Conservation (phyloP, 805 yeast genomes). For the Kregervanrija fluxuum region DNA sequence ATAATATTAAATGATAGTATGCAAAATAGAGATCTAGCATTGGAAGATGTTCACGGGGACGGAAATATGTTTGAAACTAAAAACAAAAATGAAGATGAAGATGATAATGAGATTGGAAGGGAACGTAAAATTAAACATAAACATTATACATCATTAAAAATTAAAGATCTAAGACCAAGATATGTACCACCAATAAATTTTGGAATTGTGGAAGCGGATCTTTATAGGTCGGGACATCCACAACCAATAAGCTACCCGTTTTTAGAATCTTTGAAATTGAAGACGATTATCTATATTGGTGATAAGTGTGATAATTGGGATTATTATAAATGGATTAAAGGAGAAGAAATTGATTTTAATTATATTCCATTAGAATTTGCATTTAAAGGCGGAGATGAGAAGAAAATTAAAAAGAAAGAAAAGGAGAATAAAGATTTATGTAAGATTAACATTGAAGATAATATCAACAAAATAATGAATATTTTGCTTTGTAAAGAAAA, state of each 20-base stretch:
- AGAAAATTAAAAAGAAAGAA: too few species aligned
- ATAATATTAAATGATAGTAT: too few species aligned
- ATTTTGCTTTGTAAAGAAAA: slow-evolving; percentile 56
- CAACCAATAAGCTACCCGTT: slow-evolving; percentile 81
- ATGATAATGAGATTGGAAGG: not conserved
- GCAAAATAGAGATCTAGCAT: too few species aligned
- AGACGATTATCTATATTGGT: slow-evolving; percentile 76
- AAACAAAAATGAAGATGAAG: not conserved
- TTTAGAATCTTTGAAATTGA: slow-evolving; percentile 56
- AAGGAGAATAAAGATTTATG: not conserved
- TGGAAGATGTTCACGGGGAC: not conserved
- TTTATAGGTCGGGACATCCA: slow-evolving; percentile 92
- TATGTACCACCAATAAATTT: slow-evolving; percentile 90
- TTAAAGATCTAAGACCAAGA: slow-evolving; percentile 24
- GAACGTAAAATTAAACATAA: slow-evolving; percentile 7
- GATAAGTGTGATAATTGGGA: slow-evolving; percentile 64
- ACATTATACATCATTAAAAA: slow-evolving; percentile 27
- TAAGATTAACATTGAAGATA: slow-evolving; percentile 39
- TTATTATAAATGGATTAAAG: slow-evolving; percentile 63
- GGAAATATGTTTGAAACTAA: not conserved
- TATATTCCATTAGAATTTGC: slow-evolving; percentile 39
- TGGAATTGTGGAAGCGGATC: slow-evolving; percentile 77
- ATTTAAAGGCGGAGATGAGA: not conserved
- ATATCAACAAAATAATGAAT: slow-evolving; percentile 42
- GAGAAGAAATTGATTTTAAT: slow-evolving; percentile 36